Base-by-base conservation (phyloP, 345 rosid genomes). In the Dimocarpus longan region DNA sequence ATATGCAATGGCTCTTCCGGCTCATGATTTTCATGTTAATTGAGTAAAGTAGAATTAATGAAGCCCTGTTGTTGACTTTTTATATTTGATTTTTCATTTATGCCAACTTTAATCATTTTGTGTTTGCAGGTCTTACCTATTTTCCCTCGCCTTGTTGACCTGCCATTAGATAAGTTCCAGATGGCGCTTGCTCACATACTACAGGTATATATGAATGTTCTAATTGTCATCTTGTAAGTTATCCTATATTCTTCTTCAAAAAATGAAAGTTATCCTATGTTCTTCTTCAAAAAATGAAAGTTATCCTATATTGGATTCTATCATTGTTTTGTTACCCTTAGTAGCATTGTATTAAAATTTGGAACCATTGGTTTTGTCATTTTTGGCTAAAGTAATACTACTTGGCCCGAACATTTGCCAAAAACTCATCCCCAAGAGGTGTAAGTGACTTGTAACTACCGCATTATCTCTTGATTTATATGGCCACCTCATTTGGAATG, bases 151-250 rank as follows among this genome's bases (percentile, higher is more conserved):
- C 94, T 96, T 79, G 93, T 93, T 65, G 89, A 90, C 84, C 98
- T 96, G 77, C 97, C 97, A 16, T 81, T 88, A 50, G 98, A 96
- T 28, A 96, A 94, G 88, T 96, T 96, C 88, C 98, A 91, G 83
- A 89, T 88, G 86, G 99, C 98, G 10, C 93, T 96, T 80, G 99
- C 97, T 75, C 93, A 91, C 82, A 91, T 96, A 81, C 86, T 96
- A 74, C 99, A 96, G 99, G 99, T 94, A 85, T 54, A 16, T 78
- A 44, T 74, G 70, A 70, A 76, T 83, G 66, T 65, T 77, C 76
- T 73, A 3, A 10, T 11, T 70, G 24, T 39, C 71, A 69, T 65
- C 72, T 57, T 42, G 26, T 78, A 48, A 68, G 32, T 48, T 50
- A 1, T 56, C 52, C 12, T 46, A 7, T 1, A 7, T 46, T 7